These are phyloP conservation scores for Dendrobium nobile DNA, from an alignment of 106 monocot genomes.

Conservation along the genomic window DNA sequence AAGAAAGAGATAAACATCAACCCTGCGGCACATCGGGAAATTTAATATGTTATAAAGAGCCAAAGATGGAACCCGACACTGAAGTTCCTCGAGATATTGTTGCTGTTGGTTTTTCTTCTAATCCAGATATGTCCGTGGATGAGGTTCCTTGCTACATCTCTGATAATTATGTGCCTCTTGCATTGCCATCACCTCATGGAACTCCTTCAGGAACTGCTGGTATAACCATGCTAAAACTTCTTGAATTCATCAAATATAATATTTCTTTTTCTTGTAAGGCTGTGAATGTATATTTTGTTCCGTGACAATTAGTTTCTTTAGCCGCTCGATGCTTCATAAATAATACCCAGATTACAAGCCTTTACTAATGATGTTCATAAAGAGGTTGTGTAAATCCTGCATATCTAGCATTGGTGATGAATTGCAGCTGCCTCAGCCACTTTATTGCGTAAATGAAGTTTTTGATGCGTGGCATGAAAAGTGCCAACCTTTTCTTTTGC, in stretches of 20 bases:
- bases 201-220: constrained; percentile 1
- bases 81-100: not conserved
- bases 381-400: not conserved
- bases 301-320: not conserved
- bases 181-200: constrained; percentile 18
- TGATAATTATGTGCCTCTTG: constrained; percentile 19
- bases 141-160: not conserved
- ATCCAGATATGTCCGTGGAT: not conserved
- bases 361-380: not conserved
- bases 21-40: constrained; percentile 2
- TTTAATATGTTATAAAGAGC: constrained; percentile 15
- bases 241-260: not conserved
- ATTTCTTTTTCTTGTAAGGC: not conserved
- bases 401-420: not conserved
- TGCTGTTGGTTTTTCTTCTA: constrained; percentile 1
- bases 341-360: not conserved
- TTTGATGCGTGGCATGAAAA: not conserved
- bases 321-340: not conserved
- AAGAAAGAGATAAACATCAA: constrained; percentile 11
- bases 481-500: not conserved
- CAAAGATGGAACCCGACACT: constrained; percentile 17
- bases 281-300: not conserved
- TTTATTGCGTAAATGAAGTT: not conserved
- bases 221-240: constrained; percentile 1
- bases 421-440: not conserved